A percentile compares a stretch with the other conserved stretches of the same genome.
phyloP scores from a whole-genome alignment of 345 rosid genomes.

The Eucalyptus marginata region DNA sequence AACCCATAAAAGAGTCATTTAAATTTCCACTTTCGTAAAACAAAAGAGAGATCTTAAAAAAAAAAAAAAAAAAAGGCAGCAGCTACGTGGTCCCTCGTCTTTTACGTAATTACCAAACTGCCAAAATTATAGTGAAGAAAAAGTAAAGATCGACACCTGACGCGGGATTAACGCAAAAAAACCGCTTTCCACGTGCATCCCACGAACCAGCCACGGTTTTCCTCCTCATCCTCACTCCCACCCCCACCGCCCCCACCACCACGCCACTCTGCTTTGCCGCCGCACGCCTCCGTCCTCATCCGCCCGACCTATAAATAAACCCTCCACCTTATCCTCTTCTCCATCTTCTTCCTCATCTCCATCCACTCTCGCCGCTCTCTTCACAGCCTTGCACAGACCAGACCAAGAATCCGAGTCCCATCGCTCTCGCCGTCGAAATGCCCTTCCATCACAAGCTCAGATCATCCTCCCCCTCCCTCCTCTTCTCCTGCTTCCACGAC shows the following conservation, averaged over 20 bases:
- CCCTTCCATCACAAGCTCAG: neutral
- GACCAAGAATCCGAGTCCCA: neutral
- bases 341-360: no score
- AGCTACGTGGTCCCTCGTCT: neutral
- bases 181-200: neutral
- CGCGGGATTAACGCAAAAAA: neutral
- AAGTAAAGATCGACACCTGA: neutral
- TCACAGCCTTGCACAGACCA: neutral
- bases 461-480: neutral
- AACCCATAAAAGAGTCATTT: neutral
- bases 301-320: neutral
- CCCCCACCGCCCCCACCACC: neutral
- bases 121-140: neutral
- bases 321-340: no score
- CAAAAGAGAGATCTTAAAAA: neutral
- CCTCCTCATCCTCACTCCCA: neutral
- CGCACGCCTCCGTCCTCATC: neutral
- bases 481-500: neutral
- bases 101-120: neutral
- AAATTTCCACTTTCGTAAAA: neutral
- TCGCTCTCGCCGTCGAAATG: neutral
- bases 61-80: neutral
- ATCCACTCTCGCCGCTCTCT: no score
- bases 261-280: neutral
- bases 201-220: neutral